phyloP scores from a whole-genome alignment of 805 yeast genomes.

The Blastobotrys robertii region DNA sequence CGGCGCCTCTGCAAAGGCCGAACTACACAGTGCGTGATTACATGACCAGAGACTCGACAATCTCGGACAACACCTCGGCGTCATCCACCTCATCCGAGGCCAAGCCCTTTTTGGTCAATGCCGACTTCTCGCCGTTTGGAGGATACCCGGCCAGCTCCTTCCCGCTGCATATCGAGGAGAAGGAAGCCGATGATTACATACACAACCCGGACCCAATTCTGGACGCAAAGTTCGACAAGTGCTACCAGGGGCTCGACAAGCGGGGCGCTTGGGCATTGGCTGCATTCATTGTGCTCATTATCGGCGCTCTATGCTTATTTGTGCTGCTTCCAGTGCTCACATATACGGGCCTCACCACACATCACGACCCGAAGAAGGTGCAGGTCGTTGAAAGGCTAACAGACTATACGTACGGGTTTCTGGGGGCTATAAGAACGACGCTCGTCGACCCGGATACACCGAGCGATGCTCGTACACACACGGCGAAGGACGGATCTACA shows the following conservation, averaged over 20 bases:
- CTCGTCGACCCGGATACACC: constrained; percentile 75
- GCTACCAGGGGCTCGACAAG: constrained; percentile 27
- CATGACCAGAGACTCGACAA: no score
- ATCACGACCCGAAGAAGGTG: constrained; percentile 2
- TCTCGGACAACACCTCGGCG: no score
- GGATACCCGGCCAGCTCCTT: constrained; percentile 91
- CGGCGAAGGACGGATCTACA: constrained; percentile 47
- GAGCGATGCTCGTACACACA: constrained; percentile 36
- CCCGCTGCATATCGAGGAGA: constrained; percentile 84
- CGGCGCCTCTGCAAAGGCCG: no score
- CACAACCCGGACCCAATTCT: constrained; percentile 95
- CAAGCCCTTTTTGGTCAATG: constrained; percentile 26
- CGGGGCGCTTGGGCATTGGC: constrained; percentile 27
- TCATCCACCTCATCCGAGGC: constrained; percentile 1
- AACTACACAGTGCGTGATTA: no score
- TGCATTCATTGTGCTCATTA: constrained; percentile 40
- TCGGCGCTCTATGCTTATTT: constrained; percentile 59
- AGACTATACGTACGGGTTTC: constrained; percentile 44
- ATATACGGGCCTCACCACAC: constrained; percentile 54
- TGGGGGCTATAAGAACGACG: constrained; percentile 50
- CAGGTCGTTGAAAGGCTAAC: constrained; percentile 35
- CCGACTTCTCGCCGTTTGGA: constrained; percentile 67
- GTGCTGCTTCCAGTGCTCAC: constrained; percentile 77
- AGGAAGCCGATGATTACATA: constrained; percentile 87
- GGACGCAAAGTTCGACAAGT: constrained; percentile 68